Conservation (phyloP, 192 early-diverging fungal species). For the Coemansia sp. region DNA sequence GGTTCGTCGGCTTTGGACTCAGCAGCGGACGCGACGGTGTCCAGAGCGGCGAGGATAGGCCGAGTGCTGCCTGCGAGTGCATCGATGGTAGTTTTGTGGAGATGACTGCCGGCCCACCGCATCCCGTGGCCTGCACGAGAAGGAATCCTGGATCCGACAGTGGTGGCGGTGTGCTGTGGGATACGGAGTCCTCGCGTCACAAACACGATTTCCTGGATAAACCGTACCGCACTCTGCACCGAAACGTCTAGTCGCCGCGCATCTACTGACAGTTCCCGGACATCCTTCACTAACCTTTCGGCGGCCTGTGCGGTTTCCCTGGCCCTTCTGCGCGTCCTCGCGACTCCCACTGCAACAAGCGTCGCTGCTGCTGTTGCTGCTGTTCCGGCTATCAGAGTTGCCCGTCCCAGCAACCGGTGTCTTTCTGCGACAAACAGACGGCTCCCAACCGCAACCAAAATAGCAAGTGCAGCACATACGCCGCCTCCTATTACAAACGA, state of each 20-base stretch:
- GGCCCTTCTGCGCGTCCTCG: background rate
- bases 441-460: background rate
- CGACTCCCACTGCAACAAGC: background rate
- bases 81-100: conserved; percentile 14
- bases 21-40: background rate
- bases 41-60: background rate
- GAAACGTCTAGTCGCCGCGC: conserved; percentile 26
- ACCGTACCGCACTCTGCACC: conserved; percentile 26
- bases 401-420: background rate
- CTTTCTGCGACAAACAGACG: background rate
- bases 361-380: background rate
- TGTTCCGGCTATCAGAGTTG: background rate
- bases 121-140: conserved; percentile 17
- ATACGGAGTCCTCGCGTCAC: conserved; percentile 28
- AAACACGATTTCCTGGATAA: conserved; percentile 35
- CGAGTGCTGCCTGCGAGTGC: background rate
- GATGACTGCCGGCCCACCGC: conserved; percentile 10
- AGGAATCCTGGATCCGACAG: conserved; percentile 1
- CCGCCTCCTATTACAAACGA: too few species aligned
- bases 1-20: background rate
- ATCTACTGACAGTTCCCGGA: background rate
- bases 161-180: conserved; percentile 10
- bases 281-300: background rate
- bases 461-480: background rate
- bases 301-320: background rate